Base-by-base conservation (phyloP, 306 rosid species). In the Senna siamea region DNA sequence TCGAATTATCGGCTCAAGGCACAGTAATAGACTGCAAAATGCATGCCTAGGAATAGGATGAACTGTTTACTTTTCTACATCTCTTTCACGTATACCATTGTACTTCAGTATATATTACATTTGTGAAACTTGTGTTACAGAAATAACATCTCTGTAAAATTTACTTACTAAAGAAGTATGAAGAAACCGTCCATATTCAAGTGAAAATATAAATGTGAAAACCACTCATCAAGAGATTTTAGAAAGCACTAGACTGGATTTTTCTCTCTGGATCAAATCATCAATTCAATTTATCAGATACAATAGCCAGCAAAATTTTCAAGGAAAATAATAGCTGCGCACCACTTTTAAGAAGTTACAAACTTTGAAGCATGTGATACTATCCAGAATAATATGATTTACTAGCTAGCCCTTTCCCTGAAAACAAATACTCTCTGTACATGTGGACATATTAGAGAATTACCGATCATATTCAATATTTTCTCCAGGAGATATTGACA, bases 391-490 rank as follows among this genome's bases (percentile, higher is more conserved):
- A 15, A 0, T 51, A 60, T 41, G 53, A 2, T 8, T 5, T 55
- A 72, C 67, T 38, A 71, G 47, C 75, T 65, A 58, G 53, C 76
- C 48, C 10, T 46, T 76, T 51, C 13, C 53, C 58, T 17, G 22
- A 14, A 12, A 30, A 47, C 15, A 66, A 14, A 46, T n/a, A 46
- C 44, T 9, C 9, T 9, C n/a, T 26, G n/a, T 17, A 30, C 14
- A 35, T 17, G 66, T 20, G 4, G 1, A 22, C 66, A 60, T n/a
- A 12, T 34, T 17, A 44, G 69, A 73, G 75, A 69, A 76, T 60
- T 77, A 94, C 98, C 92, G 77, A 68, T 94, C 97, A 81, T 91
- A 94, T 81, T 94, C 98, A 70, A 94, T 92, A 84, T 89, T 91
- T 77, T 91, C 95, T 18, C 70, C 72, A 20, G 92, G 90, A 79